These are phyloP conservation scores for Fusarium sp. DNA, from an alignment of 2,329 filamentous ascomycete species.

Conservation along the genomic window DNA sequence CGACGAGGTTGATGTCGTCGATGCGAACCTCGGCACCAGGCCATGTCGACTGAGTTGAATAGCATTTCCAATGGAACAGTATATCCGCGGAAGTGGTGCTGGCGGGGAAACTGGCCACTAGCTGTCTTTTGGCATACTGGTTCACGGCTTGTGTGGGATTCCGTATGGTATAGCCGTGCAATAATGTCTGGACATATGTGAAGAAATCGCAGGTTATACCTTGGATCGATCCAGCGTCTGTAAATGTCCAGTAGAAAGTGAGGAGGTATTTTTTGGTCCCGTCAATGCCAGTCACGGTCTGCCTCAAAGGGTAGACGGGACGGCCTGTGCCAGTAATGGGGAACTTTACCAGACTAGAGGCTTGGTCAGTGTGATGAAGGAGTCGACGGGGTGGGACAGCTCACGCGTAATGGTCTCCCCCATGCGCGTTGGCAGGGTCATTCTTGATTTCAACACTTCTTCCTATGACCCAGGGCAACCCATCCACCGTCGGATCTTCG, in stretches of 20 bases:
- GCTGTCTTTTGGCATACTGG: neutral
- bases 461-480: neutral
- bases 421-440: neutral
- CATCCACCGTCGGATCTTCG: neutral
- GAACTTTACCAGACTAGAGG: neutral
- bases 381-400: neutral
- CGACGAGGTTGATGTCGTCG: neutral
- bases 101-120: neutral
- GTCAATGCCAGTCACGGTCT: neutral
- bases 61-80: neutral
- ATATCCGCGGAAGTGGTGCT: neutral
- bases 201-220: neutral
- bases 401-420: neutral
- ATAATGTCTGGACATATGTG: neutral
- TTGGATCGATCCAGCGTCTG: neutral
- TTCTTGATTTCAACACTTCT: neutral
- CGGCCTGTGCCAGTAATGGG: neutral
- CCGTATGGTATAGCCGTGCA: neutral
- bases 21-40: neutral
- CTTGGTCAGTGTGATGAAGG: neutral
- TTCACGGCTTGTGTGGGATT: neutral
- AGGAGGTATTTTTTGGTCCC: neutral
- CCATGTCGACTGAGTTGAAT: neutral
- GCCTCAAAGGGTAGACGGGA: neutral
- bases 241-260: neutral